These are phyloP conservation scores for Sugiyamaella sp. DNA, from an alignment of 1,139 yeast species.

Conservation along the genomic window DNA sequence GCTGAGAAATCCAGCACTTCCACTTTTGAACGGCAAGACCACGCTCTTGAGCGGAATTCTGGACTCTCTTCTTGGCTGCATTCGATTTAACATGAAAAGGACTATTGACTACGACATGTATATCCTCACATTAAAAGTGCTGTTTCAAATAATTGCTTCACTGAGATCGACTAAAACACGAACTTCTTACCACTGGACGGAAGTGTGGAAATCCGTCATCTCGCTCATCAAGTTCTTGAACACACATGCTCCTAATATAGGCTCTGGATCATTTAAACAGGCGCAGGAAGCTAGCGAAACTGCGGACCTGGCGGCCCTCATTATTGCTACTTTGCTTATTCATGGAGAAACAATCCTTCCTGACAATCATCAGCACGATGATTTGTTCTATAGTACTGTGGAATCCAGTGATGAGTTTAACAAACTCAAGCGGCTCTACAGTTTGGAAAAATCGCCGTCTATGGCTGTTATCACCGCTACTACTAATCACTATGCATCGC, in stretches of 20 bases:
- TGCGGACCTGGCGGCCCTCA: slow-evolving; percentile 33
- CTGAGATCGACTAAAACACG: slow-evolving; percentile 30
- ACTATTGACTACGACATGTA: slow-evolving; percentile 41
- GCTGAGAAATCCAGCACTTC: slow-evolving; percentile 38
- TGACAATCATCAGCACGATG: slow-evolving; percentile 38
- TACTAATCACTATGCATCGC: slow-evolving; percentile 18
- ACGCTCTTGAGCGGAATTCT: slow-evolving; percentile 41
- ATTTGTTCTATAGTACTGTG: slow-evolving; percentile 41
- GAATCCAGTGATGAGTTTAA: slow-evolving; percentile 35
- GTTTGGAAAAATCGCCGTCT: slow-evolving; percentile 24
- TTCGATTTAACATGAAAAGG: slow-evolving; percentile 41
- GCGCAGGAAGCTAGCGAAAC: slow-evolving; percentile 28
- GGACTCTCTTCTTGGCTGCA: slow-evolving; percentile 40
- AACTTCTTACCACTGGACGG: slow-evolving; percentile 45
- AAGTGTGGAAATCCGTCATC: slow-evolving; percentile 44
- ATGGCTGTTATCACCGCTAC: slow-evolving; percentile 23
- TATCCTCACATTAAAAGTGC: slow-evolving; percentile 34
- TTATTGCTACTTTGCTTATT: slow-evolving; percentile 39
- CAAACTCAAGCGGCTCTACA: slow-evolving; percentile 27
- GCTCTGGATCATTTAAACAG: slow-evolving; percentile 15
- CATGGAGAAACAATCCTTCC: slow-evolving; percentile 42
- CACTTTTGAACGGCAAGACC: slow-evolving; percentile 32
- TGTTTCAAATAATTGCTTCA: slow-evolving; percentile 36
- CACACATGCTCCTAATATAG: slow-evolving; percentile 28
- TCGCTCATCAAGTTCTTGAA: slow-evolving; percentile 36